These are phyloP conservation scores for Thelonectria rubi DNA, from an alignment of 2,329 filamentous ascomycete species.

Conservation along the genomic window DNA sequence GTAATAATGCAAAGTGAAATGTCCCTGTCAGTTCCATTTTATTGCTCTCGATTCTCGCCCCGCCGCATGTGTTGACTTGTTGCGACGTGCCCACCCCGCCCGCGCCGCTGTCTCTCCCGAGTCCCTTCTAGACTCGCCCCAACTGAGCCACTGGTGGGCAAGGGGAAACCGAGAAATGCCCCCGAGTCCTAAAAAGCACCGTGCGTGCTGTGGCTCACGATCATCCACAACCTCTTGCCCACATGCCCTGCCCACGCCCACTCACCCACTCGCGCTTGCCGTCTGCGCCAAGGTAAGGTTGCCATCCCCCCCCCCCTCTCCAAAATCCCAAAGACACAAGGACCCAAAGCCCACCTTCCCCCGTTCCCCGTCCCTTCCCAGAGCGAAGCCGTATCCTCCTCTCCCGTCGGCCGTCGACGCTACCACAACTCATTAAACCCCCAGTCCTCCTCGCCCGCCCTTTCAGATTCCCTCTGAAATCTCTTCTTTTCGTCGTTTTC, in stretches of 20 bases:
- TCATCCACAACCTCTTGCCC: conserved; percentile 24
- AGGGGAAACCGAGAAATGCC: conserved; percentile 10
- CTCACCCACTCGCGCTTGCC: conserved; percentile 30
- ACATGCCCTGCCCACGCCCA: conserved; percentile 16
- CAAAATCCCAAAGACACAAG: not conserved
- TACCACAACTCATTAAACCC: conserved; percentile 48
- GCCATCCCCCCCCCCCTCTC: conserved; percentile 38
- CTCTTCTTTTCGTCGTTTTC: conserved; percentile 44
- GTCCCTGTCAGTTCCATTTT: too few relatives aligned
- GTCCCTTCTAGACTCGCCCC: not conserved
- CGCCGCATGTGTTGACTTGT: conserved; percentile 5
- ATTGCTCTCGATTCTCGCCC: not conserved
- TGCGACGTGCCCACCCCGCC: conserved; percentile 6
- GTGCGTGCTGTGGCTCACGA: conserved; percentile 42
- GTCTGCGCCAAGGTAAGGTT: conserved; percentile 29
- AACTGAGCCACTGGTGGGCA: not conserved
- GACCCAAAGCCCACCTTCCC: conserved; percentile 19
- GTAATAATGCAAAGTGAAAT: conserved; percentile 1
- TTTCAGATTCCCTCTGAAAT: conserved; percentile 42
- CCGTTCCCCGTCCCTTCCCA: conserved; percentile 26
- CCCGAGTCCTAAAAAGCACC: conserved; percentile 35
- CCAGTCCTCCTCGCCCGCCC: conserved; percentile 41
- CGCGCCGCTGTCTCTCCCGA: not conserved
- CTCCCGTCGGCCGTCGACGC: conserved; percentile 36
- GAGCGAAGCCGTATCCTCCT: conserved; percentile 13